Conservation (phyloP, 1,284 basidiomycete genomes). For the Trichosporon inkin region DNA sequence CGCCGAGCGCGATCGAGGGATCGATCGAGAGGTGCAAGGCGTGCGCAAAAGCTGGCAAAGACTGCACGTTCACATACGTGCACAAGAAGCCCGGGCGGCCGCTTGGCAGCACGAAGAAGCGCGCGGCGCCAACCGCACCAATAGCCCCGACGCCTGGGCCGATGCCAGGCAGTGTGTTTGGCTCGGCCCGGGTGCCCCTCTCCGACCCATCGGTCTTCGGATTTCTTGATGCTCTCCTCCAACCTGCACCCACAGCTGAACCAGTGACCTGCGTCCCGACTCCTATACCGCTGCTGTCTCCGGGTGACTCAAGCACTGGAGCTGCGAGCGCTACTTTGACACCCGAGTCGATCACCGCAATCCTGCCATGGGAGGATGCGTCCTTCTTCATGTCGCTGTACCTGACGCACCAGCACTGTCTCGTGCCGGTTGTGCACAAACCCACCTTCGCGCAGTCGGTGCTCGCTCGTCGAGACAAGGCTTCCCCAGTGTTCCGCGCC, state of each 20-base stretch:
- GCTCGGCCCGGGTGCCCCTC: constrained; percentile 12
- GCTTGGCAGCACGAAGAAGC: constrained; percentile 9
- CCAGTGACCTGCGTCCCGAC: neutral
- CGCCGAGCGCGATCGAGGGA: neutral
- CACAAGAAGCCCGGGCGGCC: constrained; percentile 24
- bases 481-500: constrained; percentile 30
- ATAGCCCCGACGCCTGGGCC: neutral
- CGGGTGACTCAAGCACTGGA: too few relatives aligned
- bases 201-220: constrained; percentile 2
- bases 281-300: neutral
- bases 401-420: constrained; percentile 32
- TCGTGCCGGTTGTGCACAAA: constrained; percentile 35
- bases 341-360: neutral
- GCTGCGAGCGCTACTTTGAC: neutral
- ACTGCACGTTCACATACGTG: constrained; percentile 19
- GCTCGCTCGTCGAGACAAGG: constrained; percentile 27
- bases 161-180: constrained; percentile 12
- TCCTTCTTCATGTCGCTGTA: constrained; percentile 32
- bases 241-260: neutral
- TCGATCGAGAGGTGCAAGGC: neutral
- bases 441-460: constrained; percentile 34
- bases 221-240: neutral
- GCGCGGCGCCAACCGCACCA: neutral
- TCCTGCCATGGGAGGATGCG: constrained; percentile 29
- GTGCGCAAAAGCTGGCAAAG: neutral